Evolutionary conservation across 208 protist genomes (phyloP).

Genomic region (Acanthamoeba healyi): DNA sequence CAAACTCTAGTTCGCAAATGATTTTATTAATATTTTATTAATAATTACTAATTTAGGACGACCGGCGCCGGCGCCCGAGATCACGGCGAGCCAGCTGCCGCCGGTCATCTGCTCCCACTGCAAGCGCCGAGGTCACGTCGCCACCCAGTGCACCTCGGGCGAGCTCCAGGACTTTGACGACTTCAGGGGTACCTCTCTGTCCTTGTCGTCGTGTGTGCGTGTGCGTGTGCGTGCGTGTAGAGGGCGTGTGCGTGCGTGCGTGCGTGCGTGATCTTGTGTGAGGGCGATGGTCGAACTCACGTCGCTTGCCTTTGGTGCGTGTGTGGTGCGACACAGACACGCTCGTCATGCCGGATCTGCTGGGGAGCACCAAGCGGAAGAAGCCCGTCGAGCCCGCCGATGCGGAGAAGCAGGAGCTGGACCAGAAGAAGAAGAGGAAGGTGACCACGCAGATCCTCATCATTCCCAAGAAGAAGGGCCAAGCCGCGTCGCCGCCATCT

Average conservation of each 20-base stretch:
- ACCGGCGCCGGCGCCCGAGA: background rate
- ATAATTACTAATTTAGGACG: background rate
- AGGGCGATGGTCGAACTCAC: background rate
- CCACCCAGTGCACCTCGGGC: background rate
- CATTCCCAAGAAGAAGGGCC: slow-evolving; percentile 54
- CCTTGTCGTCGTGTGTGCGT: background rate
- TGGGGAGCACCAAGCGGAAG: slow-evolving; percentile 29
- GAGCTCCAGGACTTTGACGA: slow-evolving; percentile 33
- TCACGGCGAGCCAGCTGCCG: slow-evolving; percentile 31
- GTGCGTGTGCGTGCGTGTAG: background rate
- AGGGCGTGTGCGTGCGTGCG: background rate
- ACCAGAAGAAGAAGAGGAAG: slow-evolving; percentile 1
- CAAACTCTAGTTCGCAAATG: too few relatives aligned
- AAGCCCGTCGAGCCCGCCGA: background rate
- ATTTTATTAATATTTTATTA: background rate
- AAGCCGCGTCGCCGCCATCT: background rate
- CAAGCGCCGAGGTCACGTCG: slow-evolving; percentile 11
- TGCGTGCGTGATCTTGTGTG: background rate
- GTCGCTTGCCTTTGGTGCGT: background rate
- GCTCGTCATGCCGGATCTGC: slow-evolving; percentile 8
- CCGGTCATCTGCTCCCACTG: slow-evolving; percentile 23
- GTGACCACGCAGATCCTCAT: slow-evolving; percentile 57
- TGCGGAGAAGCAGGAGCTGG: background rate
- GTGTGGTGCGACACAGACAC: background rate
- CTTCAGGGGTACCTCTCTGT: background rate